phyloP scores from a whole-genome alignment of 176 grass and related monocot species.

The Aegilops tauschii region DNA sequence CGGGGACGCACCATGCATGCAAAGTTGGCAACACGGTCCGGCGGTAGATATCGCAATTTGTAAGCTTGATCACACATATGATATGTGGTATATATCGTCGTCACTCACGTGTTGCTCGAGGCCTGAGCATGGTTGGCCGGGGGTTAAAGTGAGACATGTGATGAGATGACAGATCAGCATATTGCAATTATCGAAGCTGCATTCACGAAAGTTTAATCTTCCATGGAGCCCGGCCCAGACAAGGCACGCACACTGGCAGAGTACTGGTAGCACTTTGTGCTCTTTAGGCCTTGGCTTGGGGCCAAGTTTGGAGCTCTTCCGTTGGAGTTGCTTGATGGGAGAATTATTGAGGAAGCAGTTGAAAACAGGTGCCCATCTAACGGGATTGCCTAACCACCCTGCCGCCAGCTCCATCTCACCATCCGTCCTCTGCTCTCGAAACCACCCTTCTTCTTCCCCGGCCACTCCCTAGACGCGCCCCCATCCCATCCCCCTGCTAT shows the following conservation, averaged over 20 bases:
- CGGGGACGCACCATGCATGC: not conserved
- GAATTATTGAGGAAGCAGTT: slow-evolving; percentile 22
- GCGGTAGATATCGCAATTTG: not conserved
- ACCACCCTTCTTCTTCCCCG: not conserved
- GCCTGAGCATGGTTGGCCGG: not conserved
- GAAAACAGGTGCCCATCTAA: not conserved
- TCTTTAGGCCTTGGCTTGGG: not conserved
- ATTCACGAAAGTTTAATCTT: not conserved
- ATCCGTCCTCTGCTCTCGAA: not conserved
- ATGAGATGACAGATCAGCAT: not conserved
- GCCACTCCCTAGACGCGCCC: not conserved
- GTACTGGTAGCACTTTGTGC: not conserved
- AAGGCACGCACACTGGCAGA: not conserved
- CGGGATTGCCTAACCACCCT: slow-evolving; percentile 43
- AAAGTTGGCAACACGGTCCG: too few relatives aligned
- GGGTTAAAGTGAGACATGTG: not conserved
- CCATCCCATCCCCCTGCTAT: slow-evolving; percentile 1
- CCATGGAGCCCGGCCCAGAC: not conserved
- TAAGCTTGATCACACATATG: not conserved
- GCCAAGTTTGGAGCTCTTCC: not conserved
- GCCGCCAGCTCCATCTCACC: slow-evolving; percentile 35
- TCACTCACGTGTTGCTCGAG: not conserved
- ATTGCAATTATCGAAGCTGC: not conserved
- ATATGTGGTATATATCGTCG: not conserved
- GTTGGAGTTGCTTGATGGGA: not conserved